Conservation (phyloP, 495 filamentous ascomycete species). For the Monascus purpureus region DNA sequence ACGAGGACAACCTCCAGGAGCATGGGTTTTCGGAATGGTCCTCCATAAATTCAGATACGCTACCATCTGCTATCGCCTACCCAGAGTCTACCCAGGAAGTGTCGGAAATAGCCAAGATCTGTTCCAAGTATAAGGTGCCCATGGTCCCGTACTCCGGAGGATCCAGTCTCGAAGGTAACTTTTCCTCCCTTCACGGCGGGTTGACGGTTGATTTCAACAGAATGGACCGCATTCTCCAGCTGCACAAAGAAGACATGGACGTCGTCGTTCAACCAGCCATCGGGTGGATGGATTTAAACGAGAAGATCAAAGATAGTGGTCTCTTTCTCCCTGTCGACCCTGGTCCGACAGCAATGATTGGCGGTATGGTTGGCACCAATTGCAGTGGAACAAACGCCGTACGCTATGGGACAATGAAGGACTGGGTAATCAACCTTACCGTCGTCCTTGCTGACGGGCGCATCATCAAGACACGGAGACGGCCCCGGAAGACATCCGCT, state of each 20-base stretch:
- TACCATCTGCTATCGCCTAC: slow-evolving; percentile 72
- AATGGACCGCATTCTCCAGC: slow-evolving; percentile 69
- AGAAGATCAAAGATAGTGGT: slow-evolving; percentile 55
- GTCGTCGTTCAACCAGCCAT: slow-evolving; percentile 82
- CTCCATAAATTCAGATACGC: slow-evolving; percentile 58
- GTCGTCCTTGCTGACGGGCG: slow-evolving; percentile 88
- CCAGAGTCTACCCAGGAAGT: slow-evolving; percentile 71
- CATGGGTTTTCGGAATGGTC: slow-evolving; percentile 92
- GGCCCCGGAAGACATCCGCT: slow-evolving; percentile 58
- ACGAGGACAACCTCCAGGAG: slow-evolving; percentile 62
- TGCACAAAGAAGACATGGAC: slow-evolving; percentile 84
- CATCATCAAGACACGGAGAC: slow-evolving; percentile 63
- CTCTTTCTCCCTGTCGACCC: slow-evolving; percentile 88
- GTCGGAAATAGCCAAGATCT: slow-evolving; percentile 63
- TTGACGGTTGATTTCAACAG: slow-evolving; percentile 77
- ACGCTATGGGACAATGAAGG: slow-evolving; percentile 90
- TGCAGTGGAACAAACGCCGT: slow-evolving; percentile 92
- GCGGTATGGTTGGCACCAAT: slow-evolving; percentile 90
- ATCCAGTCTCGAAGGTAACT: slow-evolving; percentile 78
- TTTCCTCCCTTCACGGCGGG: slow-evolving; percentile 71
- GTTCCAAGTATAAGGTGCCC: slow-evolving; percentile 69
- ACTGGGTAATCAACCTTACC: slow-evolving; percentile 85
- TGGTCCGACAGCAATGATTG: slow-evolving; percentile 61
- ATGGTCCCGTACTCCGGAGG: slow-evolving; percentile 80
- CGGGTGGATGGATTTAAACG: slow-evolving; percentile 83